phyloP scores from a whole-genome alignment of 2,329 filamentous ascomycete species.

The Curvularia spicifera region DNA sequence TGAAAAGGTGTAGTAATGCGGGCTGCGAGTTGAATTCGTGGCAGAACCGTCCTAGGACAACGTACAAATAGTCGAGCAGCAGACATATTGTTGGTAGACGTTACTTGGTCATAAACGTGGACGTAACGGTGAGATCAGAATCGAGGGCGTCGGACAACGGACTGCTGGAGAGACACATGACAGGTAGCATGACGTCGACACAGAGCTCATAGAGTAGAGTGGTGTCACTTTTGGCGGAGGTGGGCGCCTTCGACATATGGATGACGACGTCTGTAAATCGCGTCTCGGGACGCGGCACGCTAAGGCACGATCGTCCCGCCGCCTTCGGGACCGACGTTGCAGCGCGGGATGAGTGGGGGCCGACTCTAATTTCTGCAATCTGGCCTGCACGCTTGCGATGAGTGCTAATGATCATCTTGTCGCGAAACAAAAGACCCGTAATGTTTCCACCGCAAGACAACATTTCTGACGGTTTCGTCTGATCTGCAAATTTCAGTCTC shows the following conservation, averaged over 20 bases:
- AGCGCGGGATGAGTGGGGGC: neutral
- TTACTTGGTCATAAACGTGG: slow-evolving; percentile 10
- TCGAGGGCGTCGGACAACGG: slow-evolving; percentile 9
- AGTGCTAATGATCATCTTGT: neutral
- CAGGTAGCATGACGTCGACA: slow-evolving; percentile 31
- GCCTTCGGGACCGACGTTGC: neutral
- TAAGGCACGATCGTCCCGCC: slow-evolving; percentile 17
- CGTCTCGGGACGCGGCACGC: slow-evolving; percentile 22
- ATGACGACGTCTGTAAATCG: slow-evolving; percentile 31
- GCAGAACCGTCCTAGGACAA: slow-evolving; percentile 8
- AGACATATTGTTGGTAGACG: slow-evolving; percentile 22
- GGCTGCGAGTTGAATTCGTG: slow-evolving; percentile 12
- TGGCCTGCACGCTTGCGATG: neutral
- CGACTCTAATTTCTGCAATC: neutral
- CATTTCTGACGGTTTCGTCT: neutral
- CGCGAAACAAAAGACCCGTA: neutral
- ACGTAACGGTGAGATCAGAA: slow-evolving; percentile 33
- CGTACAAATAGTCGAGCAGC: slow-evolving; percentile 27
- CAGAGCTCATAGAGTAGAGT: slow-evolving; percentile 14
- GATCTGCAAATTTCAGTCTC: neutral
- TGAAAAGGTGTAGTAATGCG: neutral
- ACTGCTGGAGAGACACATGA: slow-evolving; percentile 8
- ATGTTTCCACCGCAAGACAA: neutral
- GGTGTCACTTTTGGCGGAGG: slow-evolving; percentile 21
- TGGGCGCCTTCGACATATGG: slow-evolving; percentile 25